These are phyloP conservation scores for Yarrowia divulgata DNA, from an alignment of 805 yeast genomes.

Conservation along the genomic window DNA sequence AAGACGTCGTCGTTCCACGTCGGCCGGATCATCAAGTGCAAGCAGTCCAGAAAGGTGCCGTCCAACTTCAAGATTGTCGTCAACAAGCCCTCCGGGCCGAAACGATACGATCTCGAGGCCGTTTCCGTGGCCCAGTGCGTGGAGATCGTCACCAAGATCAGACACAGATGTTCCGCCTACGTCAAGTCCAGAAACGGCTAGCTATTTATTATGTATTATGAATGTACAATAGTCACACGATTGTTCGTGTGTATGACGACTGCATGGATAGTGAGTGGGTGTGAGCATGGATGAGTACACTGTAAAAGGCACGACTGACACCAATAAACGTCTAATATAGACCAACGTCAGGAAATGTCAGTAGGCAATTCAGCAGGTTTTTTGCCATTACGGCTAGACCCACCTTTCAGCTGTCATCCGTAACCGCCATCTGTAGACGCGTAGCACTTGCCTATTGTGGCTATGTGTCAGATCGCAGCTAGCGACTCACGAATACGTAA, in stretches of 20 bases:
- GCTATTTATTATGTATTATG: constrained; percentile 15
- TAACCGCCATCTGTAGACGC: too few species aligned
- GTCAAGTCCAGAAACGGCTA: constrained; percentile 21
- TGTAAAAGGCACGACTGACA: too few species aligned
- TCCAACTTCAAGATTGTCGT: constrained; percentile 83
- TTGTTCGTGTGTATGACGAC: background rate
- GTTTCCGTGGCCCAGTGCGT: constrained; percentile 63
- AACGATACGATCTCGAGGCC: constrained; percentile 89
- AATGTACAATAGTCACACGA: constrained; percentile 8
- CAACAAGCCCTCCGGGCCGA: constrained; percentile 69
- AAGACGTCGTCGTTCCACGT: constrained; percentile 89
- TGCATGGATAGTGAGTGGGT: background rate
- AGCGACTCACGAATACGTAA: too few species aligned
- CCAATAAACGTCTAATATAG: too few species aligned
- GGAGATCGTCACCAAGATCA: constrained; percentile 78
- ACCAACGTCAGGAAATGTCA: too few species aligned
- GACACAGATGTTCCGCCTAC: constrained; percentile 42
- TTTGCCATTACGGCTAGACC: too few species aligned
- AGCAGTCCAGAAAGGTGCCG: constrained; percentile 78
- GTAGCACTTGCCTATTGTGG: too few species aligned
- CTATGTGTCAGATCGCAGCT: too few species aligned
- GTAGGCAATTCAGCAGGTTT: too few species aligned
- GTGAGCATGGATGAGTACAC: too few species aligned
- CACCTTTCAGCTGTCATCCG: too few species aligned
- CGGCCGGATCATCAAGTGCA: constrained; percentile 74